Conservation (phyloP, 2,329 filamentous ascomycete species). For the Colletotrichum tropicale region DNA sequence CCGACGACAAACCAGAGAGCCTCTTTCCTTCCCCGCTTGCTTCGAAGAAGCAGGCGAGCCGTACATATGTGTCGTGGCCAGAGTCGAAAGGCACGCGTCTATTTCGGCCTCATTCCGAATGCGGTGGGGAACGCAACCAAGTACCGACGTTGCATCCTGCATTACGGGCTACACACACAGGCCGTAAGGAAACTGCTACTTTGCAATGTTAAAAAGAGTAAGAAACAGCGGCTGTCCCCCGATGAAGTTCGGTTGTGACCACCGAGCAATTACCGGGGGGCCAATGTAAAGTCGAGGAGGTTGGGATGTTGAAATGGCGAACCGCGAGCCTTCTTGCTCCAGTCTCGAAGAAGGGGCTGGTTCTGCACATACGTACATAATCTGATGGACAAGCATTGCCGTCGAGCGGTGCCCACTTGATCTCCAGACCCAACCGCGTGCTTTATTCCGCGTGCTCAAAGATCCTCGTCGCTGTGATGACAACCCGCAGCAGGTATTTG, state of each 20-base stretch:
- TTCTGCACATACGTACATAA: neutral
- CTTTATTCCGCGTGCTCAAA: neutral
- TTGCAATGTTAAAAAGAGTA: neutral
- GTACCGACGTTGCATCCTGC: constrained; percentile 12
- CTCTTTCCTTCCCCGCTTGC: neutral
- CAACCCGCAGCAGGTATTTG: neutral
- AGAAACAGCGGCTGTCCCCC: neutral
- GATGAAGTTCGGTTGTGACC: neutral
- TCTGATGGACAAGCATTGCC: neutral
- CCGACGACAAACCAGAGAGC: neutral
- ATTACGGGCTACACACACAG: neutral
- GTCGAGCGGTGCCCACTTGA: neutral
- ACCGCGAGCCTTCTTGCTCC: neutral
- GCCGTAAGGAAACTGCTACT: neutral
- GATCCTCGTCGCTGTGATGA: neutral
- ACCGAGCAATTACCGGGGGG: constrained; percentile 14
- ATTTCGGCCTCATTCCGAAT: constrained; percentile 17
- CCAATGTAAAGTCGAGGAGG: neutral
- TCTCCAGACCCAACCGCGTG: neutral
- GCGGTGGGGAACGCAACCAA: constrained; percentile 7
- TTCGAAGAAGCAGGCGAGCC: neutral
- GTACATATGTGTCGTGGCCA: neutral
- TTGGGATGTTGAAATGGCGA: neutral
- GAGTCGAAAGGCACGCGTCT: neutral
- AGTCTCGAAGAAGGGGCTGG: neutral